Percentiles rank a stretch among this genome's conserved stretches.
These are phyloP conservation scores for Arachnomyces sp. DNA, from an alignment of 2,329 filamentous ascomycete species.

Conservation along the genomic window DNA sequence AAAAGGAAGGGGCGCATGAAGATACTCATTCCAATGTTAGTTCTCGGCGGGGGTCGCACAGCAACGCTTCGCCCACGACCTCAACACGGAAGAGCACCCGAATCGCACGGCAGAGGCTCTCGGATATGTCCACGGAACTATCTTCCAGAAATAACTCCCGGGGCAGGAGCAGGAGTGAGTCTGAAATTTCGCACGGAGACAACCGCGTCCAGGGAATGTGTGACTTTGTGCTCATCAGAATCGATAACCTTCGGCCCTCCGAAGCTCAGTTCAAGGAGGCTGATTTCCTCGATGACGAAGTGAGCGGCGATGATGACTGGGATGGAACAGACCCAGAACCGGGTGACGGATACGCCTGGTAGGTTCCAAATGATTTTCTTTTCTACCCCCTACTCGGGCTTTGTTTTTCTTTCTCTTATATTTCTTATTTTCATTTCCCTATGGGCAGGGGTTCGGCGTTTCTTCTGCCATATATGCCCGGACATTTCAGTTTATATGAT, in stretches of 20 bases:
- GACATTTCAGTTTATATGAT: neutral
- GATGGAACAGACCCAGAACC: slow-evolving; percentile 40
- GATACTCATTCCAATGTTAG: slow-evolving; percentile 3
- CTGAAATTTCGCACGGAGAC: no score
- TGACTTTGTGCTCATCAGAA: slow-evolving; percentile 49
- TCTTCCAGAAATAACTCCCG: no score
- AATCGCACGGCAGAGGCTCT: slow-evolving; percentile 23
- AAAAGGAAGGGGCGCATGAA: no score
- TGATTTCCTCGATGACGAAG: slow-evolving; percentile 54
- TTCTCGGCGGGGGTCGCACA: slow-evolving; percentile 8
- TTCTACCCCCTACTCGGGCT: slow-evolving; percentile 8
- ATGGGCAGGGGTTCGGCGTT: no score
- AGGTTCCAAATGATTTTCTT: neutral
- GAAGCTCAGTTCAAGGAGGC: slow-evolving; percentile 51
- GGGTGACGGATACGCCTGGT: slow-evolving; percentile 23
- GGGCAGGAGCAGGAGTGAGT: neutral
- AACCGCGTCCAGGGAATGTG: slow-evolving; percentile 46
- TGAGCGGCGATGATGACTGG: slow-evolving; percentile 56
- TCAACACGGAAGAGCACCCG: slow-evolving; percentile 35
- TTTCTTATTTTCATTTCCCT: slow-evolving; percentile 3
- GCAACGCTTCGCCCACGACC: slow-evolving; percentile 11
- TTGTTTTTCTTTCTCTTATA: slow-evolving; percentile 17
- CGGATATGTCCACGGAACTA: neutral
- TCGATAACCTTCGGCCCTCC: slow-evolving; percentile 54
- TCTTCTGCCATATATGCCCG: neutral